A percentile compares a stretch with the other conserved stretches of the same genome.
Conservation (phyloP, 371 early-diverging fungal species). For the Thermomucor indicae-seudaticae region DNA sequence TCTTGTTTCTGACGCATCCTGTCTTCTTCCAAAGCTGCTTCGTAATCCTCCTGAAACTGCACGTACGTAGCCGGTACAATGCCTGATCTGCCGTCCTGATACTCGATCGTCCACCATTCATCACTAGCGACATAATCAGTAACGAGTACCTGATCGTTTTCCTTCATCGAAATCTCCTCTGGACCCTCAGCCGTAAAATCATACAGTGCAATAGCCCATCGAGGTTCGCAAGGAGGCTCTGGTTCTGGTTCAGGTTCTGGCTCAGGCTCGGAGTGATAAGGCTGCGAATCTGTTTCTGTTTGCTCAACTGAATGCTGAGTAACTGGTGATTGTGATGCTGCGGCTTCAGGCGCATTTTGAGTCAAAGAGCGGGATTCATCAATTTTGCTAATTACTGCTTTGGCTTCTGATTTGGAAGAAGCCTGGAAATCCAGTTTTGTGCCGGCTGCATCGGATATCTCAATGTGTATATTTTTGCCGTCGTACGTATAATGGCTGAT, state of each 20-base stretch:
- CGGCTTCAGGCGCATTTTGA: conserved; percentile 11
- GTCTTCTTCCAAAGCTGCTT: conserved; percentile 26
- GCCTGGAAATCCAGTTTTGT: conserved; percentile 65
- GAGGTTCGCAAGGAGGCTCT: conserved; percentile 38
- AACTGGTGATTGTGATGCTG: conserved; percentile 12
- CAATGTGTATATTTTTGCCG: conserved; percentile 59
- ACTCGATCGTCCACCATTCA: conserved; percentile 71
- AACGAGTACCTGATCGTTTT: conserved; percentile 73
- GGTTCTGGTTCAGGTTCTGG: conserved; percentile 22
- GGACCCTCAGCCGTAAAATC: conserved; percentile 71
- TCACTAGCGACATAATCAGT: conserved; percentile 69
- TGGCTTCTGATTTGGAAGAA: conserved; percentile 64
- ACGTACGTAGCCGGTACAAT: conserved; percentile 57
- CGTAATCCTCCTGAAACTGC: conserved; percentile 43
- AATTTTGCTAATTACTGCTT: conserved; percentile 61
- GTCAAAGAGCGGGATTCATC: conserved; percentile 54
- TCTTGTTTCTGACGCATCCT: conserved; percentile 21
- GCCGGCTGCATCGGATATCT: conserved; percentile 50
- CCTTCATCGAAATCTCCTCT: conserved; percentile 72
- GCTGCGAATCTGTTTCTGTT: neutral
- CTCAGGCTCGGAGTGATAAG: conserved; percentile 16
- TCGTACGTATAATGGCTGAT: conserved; percentile 56
- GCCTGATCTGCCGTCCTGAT: conserved; percentile 44
- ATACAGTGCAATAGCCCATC: conserved; percentile 71
- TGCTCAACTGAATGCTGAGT: neutral